phyloP scores from a whole-genome alignment of 2,329 filamentous ascomycete species.

The Neurospora sp. region DNA sequence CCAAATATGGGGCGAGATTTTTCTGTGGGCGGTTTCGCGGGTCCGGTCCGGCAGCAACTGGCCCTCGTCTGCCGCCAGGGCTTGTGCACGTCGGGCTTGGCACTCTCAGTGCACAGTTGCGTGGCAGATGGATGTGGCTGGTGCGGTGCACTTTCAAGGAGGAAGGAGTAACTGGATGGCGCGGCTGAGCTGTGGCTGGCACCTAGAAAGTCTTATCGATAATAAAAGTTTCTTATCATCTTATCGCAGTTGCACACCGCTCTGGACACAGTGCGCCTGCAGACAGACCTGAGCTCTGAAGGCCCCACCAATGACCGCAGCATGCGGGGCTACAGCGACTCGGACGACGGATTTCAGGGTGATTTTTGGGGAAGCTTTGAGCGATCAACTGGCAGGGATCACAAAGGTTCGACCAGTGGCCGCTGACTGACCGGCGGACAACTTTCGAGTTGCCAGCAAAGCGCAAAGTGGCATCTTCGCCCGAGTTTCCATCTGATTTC shows the following conservation, averaged over 20 bases:
- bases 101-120: not conserved
- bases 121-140: not conserved
- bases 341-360: not conserved
- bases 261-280: not conserved
- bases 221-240: not conserved
- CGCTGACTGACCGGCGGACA: not conserved
- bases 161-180: not conserved
- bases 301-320: not conserved
- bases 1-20: conserved; percentile 5
- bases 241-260: not conserved
- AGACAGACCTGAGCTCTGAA: not conserved
- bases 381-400: not conserved
- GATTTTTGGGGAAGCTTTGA: not conserved
- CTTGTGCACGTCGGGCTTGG: not conserved
- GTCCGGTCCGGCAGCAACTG: not conserved
- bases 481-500: conserved; percentile 21
- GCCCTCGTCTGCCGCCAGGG: not conserved
- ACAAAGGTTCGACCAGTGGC: not conserved
- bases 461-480: conserved; percentile 29
- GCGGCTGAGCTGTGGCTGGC: not conserved
- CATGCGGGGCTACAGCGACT: not conserved
- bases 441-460: conserved; percentile 3
- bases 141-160: not conserved
- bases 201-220: not conserved
- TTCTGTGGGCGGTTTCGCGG: conserved; percentile 1